phyloP scores from a whole-genome alignment of 768 basidiomycete species.

The Tulasnella sp. region DNA sequence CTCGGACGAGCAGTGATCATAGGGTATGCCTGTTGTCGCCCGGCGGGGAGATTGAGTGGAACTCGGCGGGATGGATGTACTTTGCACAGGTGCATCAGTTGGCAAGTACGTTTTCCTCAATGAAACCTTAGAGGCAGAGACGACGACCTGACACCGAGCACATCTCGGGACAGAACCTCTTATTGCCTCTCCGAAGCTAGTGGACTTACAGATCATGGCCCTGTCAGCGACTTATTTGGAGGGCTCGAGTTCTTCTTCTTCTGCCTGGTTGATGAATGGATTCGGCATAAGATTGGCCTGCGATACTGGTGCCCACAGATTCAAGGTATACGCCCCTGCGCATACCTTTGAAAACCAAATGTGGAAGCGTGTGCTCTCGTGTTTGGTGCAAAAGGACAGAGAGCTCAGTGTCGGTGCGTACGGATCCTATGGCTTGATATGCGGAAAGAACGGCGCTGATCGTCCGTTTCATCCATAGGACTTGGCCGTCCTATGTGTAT shows the following conservation, averaged over 20 bases:
- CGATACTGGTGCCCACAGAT: constrained; percentile 26
- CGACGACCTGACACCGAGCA: background rate
- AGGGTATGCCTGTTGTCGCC: constrained; percentile 34
- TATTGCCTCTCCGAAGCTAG: background rate
- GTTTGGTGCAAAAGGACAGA: constrained; percentile 26
- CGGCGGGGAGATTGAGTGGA: constrained; percentile 29
- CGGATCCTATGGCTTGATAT: constrained; percentile 17
- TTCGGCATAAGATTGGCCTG: background rate
- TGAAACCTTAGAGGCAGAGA: too few species aligned
- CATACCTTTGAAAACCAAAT: constrained; percentile 49
- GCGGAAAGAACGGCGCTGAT: constrained; percentile 19
- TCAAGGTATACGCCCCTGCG: constrained; percentile 35
- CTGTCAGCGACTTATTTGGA: constrained; percentile 43
- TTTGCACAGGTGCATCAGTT: constrained; percentile 50
- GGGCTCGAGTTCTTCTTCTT: constrained; percentile 26
- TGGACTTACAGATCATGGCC: background rate
- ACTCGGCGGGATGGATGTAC: constrained; percentile 50
- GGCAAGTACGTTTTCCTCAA: constrained; percentile 27
- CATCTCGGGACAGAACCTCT: constrained; percentile 29
- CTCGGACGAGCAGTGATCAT: constrained; percentile 45
- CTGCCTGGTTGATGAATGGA: background rate
- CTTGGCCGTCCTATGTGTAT: constrained; percentile 58
- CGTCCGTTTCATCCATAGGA: constrained; percentile 1
- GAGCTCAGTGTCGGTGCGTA: constrained; percentile 20
- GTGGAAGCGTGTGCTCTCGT: constrained; percentile 73